Percentiles rank a stretch among this genome's conserved stretches.
These are phyloP conservation scores for Apiotrichum domesticum DNA, from an alignment of 1,284 basidiomycete genomes.

Conservation along the genomic window DNA sequence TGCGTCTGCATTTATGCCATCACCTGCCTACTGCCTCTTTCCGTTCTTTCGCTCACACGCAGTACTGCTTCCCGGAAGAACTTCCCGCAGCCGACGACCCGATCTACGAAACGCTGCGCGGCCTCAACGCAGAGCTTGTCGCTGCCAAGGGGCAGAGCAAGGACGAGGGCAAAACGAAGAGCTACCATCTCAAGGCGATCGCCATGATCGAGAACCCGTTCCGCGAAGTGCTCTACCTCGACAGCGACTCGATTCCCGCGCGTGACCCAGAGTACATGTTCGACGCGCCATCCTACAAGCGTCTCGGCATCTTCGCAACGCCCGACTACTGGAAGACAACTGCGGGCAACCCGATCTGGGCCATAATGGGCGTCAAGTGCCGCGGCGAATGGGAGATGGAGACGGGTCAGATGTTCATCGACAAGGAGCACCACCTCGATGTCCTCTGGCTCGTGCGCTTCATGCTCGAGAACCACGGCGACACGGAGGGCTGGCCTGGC, in stretches of 20 bases:
- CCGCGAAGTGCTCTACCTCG: slow-evolving; percentile 50
- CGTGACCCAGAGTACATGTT: slow-evolving; percentile 48
- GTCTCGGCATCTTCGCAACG: slow-evolving; percentile 41
- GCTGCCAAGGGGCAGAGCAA: slow-evolving; percentile 39
- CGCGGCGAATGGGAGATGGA: slow-evolving; percentile 52
- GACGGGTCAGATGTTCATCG: slow-evolving; percentile 50
- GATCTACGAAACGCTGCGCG: slow-evolving; percentile 35
- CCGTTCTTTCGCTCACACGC: slow-evolving; percentile 1
- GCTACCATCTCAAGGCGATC: slow-evolving; percentile 50
- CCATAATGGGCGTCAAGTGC: slow-evolving; percentile 50
- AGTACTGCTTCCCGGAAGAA: slow-evolving; percentile 49
- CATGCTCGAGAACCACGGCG: slow-evolving; percentile 47
- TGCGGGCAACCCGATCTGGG: slow-evolving; percentile 48
- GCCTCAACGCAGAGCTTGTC: slow-evolving; percentile 44
- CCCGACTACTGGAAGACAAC: slow-evolving; percentile 48
- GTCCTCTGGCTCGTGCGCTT: slow-evolving; percentile 46
- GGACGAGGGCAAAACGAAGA: slow-evolving; percentile 41
- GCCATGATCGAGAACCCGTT: slow-evolving; percentile 48
- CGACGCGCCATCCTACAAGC: slow-evolving; percentile 43
- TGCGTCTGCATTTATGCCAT: too few relatives aligned
- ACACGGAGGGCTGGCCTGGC: slow-evolving; percentile 32
- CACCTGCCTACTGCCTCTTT: not conserved
- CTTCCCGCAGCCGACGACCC: slow-evolving; percentile 36
- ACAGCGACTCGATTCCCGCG: slow-evolving; percentile 48
- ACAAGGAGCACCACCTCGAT: slow-evolving; percentile 50